Evolutionary conservation across 176 grass and related monocot species (phyloP).

Genomic region (Pontederia crassipes): DNA sequence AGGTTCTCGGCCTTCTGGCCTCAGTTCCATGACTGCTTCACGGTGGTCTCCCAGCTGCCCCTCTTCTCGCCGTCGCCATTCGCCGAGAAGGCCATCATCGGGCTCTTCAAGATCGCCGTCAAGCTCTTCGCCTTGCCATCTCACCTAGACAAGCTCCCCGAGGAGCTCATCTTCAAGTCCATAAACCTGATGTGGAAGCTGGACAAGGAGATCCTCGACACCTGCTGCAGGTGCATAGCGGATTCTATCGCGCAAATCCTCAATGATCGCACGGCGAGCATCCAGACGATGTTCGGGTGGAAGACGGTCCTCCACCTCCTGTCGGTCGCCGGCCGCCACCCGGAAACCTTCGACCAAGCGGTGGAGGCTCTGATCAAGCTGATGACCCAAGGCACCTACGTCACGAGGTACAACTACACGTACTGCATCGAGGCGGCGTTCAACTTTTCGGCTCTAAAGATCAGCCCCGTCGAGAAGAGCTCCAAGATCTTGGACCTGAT

Average conservation of each 20-base stretch:
- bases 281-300: constrained; percentile 64
- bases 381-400: constrained; percentile 39
- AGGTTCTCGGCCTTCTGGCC: constrained; percentile 65
- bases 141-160: constrained; percentile 26
- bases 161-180: constrained; percentile 78
- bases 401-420: constrained; percentile 57
- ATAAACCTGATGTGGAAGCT: constrained; percentile 83
- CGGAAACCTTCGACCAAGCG: constrained; percentile 82
- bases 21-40: constrained; percentile 65
- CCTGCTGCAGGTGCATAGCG: constrained; percentile 56
- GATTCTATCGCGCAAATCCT: constrained; percentile 46
- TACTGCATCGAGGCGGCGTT: constrained; percentile 79
- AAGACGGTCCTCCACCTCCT: constrained; percentile 76
- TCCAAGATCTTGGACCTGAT: constrained; percentile 57
- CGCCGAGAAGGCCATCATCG: constrained; percentile 72
- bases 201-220: constrained; percentile 86
- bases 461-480: constrained; percentile 73
- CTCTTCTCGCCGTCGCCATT: constrained; percentile 76
- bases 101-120: constrained; percentile 58
- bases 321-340: constrained; percentile 53
- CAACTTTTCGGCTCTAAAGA: constrained; percentile 70
- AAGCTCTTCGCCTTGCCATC: constrained; percentile 30
- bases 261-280: constrained; percentile 26
- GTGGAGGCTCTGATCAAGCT: constrained; percentile 54
- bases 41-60: constrained; percentile 54